Percentiles rank a stretch among this genome's conserved stretches.
Conservation (phyloP, 2,329 filamentous ascomycete genomes). For the Lachnellula arida region DNA sequence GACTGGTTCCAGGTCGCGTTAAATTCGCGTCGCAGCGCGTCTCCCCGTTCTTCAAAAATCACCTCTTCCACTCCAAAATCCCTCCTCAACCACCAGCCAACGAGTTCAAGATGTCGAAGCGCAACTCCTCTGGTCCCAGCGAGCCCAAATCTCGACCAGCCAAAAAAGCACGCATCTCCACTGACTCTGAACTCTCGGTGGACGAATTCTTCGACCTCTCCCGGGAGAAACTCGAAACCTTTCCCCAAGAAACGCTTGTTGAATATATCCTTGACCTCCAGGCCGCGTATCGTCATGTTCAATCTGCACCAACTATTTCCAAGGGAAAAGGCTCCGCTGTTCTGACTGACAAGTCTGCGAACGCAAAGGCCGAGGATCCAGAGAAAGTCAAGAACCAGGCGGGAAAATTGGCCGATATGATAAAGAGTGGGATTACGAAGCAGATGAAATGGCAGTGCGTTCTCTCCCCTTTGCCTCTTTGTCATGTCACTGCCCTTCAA, state of each 20-base stretch:
- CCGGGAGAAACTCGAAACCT: not conserved
- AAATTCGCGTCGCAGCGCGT: not conserved
- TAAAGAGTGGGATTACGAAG: constrained; percentile 1
- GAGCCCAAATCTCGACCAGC: not conserved
- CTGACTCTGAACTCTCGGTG: not conserved
- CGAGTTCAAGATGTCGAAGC: not conserved
- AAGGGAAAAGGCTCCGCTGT: not conserved
- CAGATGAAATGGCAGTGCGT: constrained; percentile 4
- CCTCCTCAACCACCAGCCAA: not conserved
- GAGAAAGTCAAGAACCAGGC: not conserved
- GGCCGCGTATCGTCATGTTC: not conserved
- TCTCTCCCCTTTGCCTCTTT: not conserved
- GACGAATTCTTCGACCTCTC: not conserved
- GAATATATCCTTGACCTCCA: constrained; percentile 1
- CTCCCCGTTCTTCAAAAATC: not conserved
- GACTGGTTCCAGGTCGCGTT: no score
- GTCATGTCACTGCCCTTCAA: not conserved
- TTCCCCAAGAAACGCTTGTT: not conserved
- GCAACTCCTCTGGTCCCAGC: not conserved
- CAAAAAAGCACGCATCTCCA: constrained; percentile 1
- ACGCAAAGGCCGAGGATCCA: not conserved
- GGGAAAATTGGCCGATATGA: constrained; percentile 1
- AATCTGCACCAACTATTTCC: not conserved
- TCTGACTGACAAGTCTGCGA: not conserved
- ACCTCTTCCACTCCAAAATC: not conserved